Evolutionary conservation across 164 flowering plant genomes (phyloP).

Genomic region (Pachysandra terminalis): DNA sequence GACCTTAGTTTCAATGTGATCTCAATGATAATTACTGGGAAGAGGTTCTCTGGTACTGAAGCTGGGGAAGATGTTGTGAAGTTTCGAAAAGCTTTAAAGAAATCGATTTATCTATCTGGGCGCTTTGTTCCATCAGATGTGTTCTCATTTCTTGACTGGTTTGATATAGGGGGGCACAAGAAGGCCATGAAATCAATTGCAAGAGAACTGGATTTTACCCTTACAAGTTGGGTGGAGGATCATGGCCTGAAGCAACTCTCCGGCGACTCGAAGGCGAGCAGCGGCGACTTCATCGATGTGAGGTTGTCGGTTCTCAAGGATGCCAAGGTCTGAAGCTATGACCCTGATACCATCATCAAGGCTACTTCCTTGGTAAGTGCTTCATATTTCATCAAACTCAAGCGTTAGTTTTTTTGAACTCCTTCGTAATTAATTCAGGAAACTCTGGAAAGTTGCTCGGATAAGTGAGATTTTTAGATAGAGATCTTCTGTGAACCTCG

Average conservation of each 20-base stretch:
- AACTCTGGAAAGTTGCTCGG: no score
- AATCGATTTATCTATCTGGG: not conserved
- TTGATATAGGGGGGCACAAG: not conserved
- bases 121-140: not conserved
- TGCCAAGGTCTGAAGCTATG: not conserved
- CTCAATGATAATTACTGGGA: not conserved
- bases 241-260: not conserved
- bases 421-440: no score
- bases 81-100: not conserved
- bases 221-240: not conserved
- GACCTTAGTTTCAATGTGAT: not conserved
- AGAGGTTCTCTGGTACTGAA: not conserved
- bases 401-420: no score
- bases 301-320: not conserved
- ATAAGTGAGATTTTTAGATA: no score
- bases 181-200: not conserved
- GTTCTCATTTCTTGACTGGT: not conserved
- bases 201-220: not conserved
- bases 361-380: conserved; percentile 1
- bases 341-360: not conserved
- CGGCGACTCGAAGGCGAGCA: not conserved
- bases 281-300: not conserved
- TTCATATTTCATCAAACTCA: no score
- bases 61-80: not conserved
- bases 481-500: no score